These are phyloP conservation scores for Neonectria coccinea DNA, from an alignment of 2,329 filamentous ascomycete genomes.

Conservation along the genomic window DNA sequence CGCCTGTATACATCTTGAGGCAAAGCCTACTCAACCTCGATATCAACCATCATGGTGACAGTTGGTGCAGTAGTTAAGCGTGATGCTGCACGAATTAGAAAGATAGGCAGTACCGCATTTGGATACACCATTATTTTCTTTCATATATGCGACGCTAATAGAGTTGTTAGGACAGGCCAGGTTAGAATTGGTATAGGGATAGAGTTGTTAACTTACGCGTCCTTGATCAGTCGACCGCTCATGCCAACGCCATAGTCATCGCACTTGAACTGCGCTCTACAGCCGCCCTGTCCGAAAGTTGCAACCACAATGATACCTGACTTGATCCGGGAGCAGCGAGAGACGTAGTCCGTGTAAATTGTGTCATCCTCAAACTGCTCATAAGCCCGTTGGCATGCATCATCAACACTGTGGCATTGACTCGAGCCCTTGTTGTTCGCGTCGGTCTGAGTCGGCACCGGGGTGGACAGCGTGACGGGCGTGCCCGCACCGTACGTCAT, in stretches of 20 bases:
- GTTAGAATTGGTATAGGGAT: not conserved
- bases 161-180: not conserved
- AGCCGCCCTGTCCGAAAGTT: slow-evolving; percentile 11
- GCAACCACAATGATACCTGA: slow-evolving; percentile 10
- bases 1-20: not conserved
- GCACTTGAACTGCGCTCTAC: slow-evolving; percentile 14
- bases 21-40: not conserved
- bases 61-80: slow-evolving; percentile 33
- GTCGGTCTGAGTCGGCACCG: slow-evolving; percentile 15
- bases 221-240: slow-evolving; percentile 15
- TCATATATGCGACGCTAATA: slow-evolving; percentile 18
- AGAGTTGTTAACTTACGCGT: slow-evolving; percentile 13
- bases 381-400: slow-evolving; percentile 12
- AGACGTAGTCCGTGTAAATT: slow-evolving; percentile 11
- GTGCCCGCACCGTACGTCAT: not conserved
- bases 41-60: slow-evolving; percentile 9
- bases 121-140: slow-evolving; percentile 28
- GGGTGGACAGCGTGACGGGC: slow-evolving; percentile 10
- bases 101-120: slow-evolving; percentile 36
- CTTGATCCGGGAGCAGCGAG: not conserved
- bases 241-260: slow-evolving; percentile 21
- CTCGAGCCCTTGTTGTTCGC: slow-evolving; percentile 11
- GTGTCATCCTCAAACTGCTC: slow-evolving; percentile 15
- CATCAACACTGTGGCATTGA: slow-evolving; percentile 10
- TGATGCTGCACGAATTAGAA: slow-evolving; percentile 30